Base-by-base conservation (phyloP, 352 stramenopile genomes). In the Thalassiosira mediterranea region DNA sequence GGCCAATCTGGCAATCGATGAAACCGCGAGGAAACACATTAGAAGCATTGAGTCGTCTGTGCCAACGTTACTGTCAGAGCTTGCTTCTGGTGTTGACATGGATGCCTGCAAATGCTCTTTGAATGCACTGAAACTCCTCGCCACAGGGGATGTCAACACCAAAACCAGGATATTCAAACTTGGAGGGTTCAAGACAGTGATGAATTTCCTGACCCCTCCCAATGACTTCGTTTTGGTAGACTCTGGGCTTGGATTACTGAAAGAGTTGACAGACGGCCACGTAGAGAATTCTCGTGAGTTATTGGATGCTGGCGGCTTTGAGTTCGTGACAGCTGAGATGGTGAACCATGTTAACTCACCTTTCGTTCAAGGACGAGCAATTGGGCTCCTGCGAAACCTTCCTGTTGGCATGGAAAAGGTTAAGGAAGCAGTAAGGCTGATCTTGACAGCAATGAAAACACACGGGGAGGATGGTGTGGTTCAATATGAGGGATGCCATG, bases 401-500 rank as follows among this genome's bases (percentile, higher is more conserved):
- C 11, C 32, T 66, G 32, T 58, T 53, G 29, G 29, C 15, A 23
- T 29, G 34, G 57, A 75, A n/a, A 21, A 63, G 13, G 57, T 58
- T 34, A 44, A 68, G 21, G 5, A 25, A 26, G 38, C 40, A 15
- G 29, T 62, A 4, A 29, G 42, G 42, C 34, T 66, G 25, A 52
- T 75, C 47, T 67, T 81, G 28, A 31, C 37, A 44, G 48, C 65
- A 15, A 48, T 81, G 56, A 71, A 65, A n/a, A 65, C 42, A 28
- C 60, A 75, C 32, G 28, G 15, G 38, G 17, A 70, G 5, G 59
- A 75, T 61, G 46, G 52, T 19, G 32, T 38, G 4, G 29, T 81
- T 72, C 72, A 81, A 26, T 71, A 75, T 31, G 72, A 75, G 40
- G 47, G 63, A 38, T 57, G 62, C 19, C 72, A 65, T 63, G 72